Percentiles rank a stretch among this genome's conserved stretches.
Evolutionary conservation across 441 rosid species (phyloP).

Genomic region (Populus tomentosa): DNA sequence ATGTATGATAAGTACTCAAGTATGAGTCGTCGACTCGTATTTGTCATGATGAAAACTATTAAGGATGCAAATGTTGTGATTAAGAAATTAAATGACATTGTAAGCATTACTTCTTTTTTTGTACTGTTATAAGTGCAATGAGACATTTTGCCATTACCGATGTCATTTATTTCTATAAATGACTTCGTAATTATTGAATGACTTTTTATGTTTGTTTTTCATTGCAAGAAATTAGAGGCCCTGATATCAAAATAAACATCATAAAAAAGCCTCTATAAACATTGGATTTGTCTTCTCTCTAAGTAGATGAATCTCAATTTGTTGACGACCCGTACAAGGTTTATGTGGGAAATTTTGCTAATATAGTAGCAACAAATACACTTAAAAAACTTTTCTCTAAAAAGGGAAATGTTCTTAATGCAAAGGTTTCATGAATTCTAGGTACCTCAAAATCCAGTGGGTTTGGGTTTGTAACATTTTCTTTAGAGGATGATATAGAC

Average conservation of each 20-base stretch:
- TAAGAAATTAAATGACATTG: slow-evolving; percentile 80
- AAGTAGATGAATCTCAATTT: slow-evolving; percentile 63
- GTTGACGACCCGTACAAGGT: slow-evolving; percentile 68
- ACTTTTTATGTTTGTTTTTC: slow-evolving; percentile 3
- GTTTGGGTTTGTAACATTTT: slow-evolving; percentile 80
- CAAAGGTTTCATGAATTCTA: slow-evolving; percentile 70
- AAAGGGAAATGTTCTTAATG: slow-evolving; percentile 72
- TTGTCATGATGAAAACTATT: slow-evolving; percentile 75
- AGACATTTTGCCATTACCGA: neutral
- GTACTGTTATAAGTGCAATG: neutral
- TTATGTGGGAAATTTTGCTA: slow-evolving; percentile 83
- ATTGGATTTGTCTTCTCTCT: slow-evolving; percentile 44
- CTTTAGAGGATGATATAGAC: slow-evolving; percentile 72
- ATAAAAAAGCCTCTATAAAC: slow-evolving; percentile 65
- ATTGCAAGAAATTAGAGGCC: slow-evolving; percentile 64
- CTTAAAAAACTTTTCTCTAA: slow-evolving; percentile 61
- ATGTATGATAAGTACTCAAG: slow-evolving; percentile 82
- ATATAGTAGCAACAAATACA: slow-evolving; percentile 56
- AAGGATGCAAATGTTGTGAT: slow-evolving; percentile 76
- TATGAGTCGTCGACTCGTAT: slow-evolving; percentile 79
- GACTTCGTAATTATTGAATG: slow-evolving; percentile 9
- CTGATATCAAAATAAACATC: slow-evolving; percentile 73
- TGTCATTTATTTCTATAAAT: neutral
- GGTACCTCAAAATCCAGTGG: slow-evolving; percentile 81
- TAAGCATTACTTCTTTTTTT: slow-evolving; percentile 24